Conservation (phyloP, 2,329 filamentous ascomycete genomes). For the Piedraia hortae region DNA sequence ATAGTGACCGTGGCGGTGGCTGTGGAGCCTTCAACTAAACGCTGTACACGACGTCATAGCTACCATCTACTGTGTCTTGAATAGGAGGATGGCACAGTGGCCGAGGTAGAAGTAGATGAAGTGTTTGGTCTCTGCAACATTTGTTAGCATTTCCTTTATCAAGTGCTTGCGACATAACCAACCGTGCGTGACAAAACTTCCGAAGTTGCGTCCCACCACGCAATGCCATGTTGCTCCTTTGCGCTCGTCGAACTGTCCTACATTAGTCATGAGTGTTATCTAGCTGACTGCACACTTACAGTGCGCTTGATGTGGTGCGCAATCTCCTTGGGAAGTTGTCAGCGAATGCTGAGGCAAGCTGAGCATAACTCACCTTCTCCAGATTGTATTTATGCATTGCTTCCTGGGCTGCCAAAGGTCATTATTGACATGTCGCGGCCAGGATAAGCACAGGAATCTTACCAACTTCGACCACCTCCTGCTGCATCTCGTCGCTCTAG, state of each 20-base stretch:
- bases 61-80: constrained; percentile 68
- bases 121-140: constrained; percentile 66
- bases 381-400: constrained; percentile 46
- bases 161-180: constrained; percentile 11
- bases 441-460: constrained; percentile 16
- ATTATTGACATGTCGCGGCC: constrained; percentile 2
- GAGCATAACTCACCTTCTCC: constrained; percentile 29
- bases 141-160: constrained; percentile 1
- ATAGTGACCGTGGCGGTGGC: no score
- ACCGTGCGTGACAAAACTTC: constrained; percentile 97
- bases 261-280: background rate
- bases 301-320: constrained; percentile 89
- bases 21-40: no score
- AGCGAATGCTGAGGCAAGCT: constrained; percentile 1
- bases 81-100: constrained; percentile 90
- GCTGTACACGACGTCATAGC: no score
- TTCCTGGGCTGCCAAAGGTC: constrained; percentile 28
- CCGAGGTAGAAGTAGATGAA: constrained; percentile 99
- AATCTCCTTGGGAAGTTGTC: constrained; percentile 41
- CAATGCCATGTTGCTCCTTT: constrained; percentile 99
- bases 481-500: constrained; percentile 89
- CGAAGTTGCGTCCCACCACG: constrained; percentile 95
- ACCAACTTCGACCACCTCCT: constrained; percentile 89
- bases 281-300: constrained; percentile 19
- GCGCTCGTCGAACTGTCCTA: constrained; percentile 76